These are phyloP conservation scores for Ganoderma boninense DNA, from an alignment of 1,284 basidiomycete genomes.

Conservation along the genomic window DNA sequence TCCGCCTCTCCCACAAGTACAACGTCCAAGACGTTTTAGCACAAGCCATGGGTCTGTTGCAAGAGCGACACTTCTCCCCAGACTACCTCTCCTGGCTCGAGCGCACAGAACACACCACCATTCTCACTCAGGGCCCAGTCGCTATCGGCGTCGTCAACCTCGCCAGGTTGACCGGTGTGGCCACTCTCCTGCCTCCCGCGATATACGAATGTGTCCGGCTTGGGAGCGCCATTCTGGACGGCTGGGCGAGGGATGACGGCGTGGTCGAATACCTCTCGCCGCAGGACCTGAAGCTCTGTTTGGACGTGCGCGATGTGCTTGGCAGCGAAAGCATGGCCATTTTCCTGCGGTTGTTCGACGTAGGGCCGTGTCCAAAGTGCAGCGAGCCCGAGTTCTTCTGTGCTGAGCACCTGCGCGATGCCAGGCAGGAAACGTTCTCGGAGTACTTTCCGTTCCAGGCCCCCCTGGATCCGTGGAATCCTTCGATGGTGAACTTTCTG, in stretches of 20 bases:
- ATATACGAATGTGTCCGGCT: conserved; percentile 15
- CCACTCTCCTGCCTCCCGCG: conserved; percentile 6
- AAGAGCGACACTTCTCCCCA: neutral
- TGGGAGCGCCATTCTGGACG: neutral
- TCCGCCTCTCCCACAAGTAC: conserved; percentile 25
- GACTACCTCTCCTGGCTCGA: too few species aligned
- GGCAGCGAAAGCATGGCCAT: neutral
- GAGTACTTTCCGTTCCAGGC: neutral
- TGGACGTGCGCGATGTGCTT: too few species aligned
- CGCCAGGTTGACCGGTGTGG: conserved; percentile 7
- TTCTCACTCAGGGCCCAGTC: neutral
- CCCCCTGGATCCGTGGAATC: neutral
- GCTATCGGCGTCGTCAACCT: conserved; percentile 22
- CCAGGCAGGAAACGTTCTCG: neutral
- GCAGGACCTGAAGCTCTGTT: conserved; percentile 9
- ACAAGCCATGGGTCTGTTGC: neutral
- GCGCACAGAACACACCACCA: neutral
- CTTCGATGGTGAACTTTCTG: neutral
- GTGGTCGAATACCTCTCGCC: conserved; percentile 5
- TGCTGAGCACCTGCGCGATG: neutral
- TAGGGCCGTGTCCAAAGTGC: neutral
- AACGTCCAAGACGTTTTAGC: conserved; percentile 8
- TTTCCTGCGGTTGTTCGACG: neutral
- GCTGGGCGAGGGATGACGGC: conserved; percentile 12
- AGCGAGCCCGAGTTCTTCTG: neutral